Conservation (phyloP, 2,329 filamentous ascomycete species). For the Eutypa lata region DNA sequence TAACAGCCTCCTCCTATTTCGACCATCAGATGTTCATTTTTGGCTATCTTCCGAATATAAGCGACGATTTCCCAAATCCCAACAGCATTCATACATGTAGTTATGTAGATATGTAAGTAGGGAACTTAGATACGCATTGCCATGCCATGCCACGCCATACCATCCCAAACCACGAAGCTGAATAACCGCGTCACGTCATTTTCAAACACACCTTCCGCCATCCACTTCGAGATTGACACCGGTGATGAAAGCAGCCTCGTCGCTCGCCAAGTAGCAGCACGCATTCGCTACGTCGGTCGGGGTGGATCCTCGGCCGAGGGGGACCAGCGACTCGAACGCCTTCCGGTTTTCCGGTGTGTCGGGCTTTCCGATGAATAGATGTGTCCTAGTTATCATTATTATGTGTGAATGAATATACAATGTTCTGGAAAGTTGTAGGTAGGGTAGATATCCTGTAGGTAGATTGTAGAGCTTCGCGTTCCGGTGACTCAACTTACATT, state of each 20-base stretch:
- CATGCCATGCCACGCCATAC: too few species aligned
- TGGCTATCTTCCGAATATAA: too few species aligned
- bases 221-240: conserved; percentile 65
- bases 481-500: conserved; percentile 47
- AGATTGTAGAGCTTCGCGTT: too few species aligned
- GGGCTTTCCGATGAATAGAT: conserved; percentile 56
- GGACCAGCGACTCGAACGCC: conserved; percentile 51
- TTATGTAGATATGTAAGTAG: too few species aligned
- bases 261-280: conserved; percentile 66
- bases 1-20: too few species aligned
- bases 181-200: not conserved
- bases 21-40: too few species aligned
- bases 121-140: too few species aligned
- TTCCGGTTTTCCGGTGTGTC: conserved; percentile 60
- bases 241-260: conserved; percentile 70
- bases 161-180: too few species aligned
- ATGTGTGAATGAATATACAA: too few species aligned
- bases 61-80: too few species aligned
- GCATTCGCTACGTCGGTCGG: conserved; percentile 68
- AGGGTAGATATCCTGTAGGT: not conserved
- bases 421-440: too few species aligned
- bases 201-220: conserved; percentile 27
- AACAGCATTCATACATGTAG: too few species aligned
- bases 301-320: conserved; percentile 53
- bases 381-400: conserved; percentile 30